Conservation (phyloP, 2,329 filamentous ascomycete genomes). For the Nemania bipapillata region DNA sequence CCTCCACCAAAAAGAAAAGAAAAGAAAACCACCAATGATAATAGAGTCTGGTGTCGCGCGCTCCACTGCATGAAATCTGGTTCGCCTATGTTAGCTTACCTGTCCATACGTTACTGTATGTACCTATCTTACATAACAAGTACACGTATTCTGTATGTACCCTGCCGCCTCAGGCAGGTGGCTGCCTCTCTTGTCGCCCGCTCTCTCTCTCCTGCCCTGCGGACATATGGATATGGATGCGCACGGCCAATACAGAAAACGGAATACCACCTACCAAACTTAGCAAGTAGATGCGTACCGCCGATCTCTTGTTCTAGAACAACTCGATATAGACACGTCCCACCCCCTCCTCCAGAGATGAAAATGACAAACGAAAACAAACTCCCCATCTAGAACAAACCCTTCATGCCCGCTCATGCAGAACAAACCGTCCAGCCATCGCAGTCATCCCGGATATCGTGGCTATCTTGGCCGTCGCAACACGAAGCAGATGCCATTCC, state of each 20-base stretch:
- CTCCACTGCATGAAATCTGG: neutral
- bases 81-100: conserved; percentile 9
- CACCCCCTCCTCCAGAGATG: neutral
- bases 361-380: neutral
- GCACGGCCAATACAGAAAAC: too few relatives aligned
- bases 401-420: neutral
- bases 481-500: neutral
- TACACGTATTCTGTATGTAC: neutral
- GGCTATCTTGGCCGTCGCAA: neutral
- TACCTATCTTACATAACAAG: neutral
- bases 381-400: neutral
- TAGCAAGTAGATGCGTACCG: neutral
- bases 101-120: neutral
- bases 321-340: neutral
- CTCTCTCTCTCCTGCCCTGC: too few relatives aligned
- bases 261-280: neutral
- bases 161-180: neutral
- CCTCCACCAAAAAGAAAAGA: neutral
- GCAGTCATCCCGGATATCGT: neutral
- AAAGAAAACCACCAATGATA: neutral
- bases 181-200: neutral
- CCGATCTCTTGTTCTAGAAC: conserved; percentile 17
- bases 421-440: neutral
- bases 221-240: too few relatives aligned
- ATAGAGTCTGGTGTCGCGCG: too few relatives aligned